phyloP scores from a whole-genome alignment of 768 basidiomycete species.

The Tulasnella sp. region DNA sequence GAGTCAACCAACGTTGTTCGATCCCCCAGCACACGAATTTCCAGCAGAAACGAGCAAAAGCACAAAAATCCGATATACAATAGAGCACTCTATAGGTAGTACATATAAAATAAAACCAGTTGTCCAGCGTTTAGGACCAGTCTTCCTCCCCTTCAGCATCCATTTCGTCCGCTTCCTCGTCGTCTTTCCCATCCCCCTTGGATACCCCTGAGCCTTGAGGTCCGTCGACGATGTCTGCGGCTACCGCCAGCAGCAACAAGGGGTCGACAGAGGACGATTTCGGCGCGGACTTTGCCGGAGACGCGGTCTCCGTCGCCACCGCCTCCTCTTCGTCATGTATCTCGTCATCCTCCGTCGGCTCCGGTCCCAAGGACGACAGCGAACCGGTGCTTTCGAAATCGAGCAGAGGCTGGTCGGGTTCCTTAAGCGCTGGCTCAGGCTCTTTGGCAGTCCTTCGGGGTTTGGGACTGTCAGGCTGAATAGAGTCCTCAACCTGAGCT shows the following conservation, averaged over 20 bases:
- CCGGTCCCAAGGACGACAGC: constrained; percentile 29
- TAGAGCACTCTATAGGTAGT: neutral
- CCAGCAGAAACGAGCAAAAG: neutral
- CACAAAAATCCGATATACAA: constrained; percentile 23
- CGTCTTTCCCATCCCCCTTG: constrained; percentile 13
- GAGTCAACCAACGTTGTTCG: constrained; percentile 9
- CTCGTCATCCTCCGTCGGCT: constrained; percentile 10
- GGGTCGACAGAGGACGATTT: constrained; percentile 13
- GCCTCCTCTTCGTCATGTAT: constrained; percentile 20
- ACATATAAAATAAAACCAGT: constrained; percentile 13
- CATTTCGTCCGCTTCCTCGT: constrained; percentile 36
- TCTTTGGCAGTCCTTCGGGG: constrained; percentile 1
- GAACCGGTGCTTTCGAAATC: constrained; percentile 33
- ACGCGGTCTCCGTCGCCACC: neutral
- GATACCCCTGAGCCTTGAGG: neutral
- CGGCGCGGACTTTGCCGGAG: neutral
- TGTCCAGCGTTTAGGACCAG: constrained; percentile 1
- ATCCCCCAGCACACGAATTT: neutral
- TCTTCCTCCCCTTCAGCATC: constrained; percentile 41
- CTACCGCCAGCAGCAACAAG: neutral
- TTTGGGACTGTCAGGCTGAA: neutral
- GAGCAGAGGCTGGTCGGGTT: neutral
- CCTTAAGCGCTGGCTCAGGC: neutral
- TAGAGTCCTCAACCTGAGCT: constrained; percentile 16
- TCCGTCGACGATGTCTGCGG: neutral